phyloP scores from a whole-genome alignment of 306 rosid genomes.

The Prinsepia uniflora region DNA sequence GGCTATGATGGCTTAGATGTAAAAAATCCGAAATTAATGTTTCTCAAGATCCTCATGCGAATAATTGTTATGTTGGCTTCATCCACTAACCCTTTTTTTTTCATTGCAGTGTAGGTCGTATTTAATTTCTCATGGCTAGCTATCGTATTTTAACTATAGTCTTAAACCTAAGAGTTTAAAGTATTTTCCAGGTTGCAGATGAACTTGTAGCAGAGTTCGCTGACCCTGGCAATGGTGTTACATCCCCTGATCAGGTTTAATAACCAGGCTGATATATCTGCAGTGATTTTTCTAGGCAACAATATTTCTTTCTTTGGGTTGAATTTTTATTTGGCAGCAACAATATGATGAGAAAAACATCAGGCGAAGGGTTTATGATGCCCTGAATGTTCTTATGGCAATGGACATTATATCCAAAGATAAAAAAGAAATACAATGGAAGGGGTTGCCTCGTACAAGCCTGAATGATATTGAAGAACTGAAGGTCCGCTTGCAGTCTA shows the following conservation, averaged over 20 bases:
- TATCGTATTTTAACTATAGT: background rate
- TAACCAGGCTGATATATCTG: conserved; percentile 8
- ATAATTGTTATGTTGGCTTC: background rate
- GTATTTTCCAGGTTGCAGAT: conserved; percentile 78
- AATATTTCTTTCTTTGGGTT: conserved; percentile 3
- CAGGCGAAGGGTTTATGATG: conserved; percentile 95
- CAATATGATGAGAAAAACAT: conserved; percentile 96
- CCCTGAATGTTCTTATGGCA: conserved; percentile 97
- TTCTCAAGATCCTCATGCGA: background rate
- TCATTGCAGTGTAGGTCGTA: background rate
- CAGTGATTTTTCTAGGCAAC: background rate
- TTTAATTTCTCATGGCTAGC: background rate
- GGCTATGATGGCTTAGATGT: background rate
- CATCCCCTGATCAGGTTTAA: conserved; percentile 89
- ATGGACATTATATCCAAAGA: conserved; percentile 99
- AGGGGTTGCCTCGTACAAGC: conserved; percentile 93
- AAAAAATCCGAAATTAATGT: background rate
- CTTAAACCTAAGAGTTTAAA: conserved; percentile 24
- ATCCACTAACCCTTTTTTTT: background rate
- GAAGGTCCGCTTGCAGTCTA: conserved; percentile 51
- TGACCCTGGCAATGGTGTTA: conserved; percentile 60
- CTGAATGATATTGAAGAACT: conserved; percentile 82
- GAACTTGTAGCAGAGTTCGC: conserved; percentile 96
- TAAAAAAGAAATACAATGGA: conserved; percentile 98
- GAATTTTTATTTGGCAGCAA: conserved; percentile 58